These are phyloP conservation scores for Yamadazyma tumulicola DNA, from an alignment of 805 yeast genomes.

Conservation along the genomic window DNA sequence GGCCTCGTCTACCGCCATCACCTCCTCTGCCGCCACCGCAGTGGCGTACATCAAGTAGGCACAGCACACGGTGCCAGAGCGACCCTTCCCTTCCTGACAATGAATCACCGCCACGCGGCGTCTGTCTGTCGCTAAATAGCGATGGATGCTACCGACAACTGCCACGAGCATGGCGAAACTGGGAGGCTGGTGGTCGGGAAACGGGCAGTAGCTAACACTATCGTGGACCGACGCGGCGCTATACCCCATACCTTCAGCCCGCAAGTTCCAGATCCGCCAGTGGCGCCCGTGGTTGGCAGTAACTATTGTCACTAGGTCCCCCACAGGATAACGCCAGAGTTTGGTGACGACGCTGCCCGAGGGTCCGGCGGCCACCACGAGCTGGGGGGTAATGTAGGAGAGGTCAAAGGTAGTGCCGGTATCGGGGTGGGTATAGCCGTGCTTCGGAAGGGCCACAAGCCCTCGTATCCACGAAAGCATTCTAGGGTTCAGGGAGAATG, in stretches of 20 bases:
- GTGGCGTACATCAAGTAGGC: constrained; percentile 59
- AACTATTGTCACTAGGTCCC: constrained; percentile 48
- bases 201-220: constrained; percentile 47
- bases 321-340: constrained; percentile 50
- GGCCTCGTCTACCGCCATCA: constrained; percentile 44
- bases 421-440: constrained; percentile 1
- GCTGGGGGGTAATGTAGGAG: constrained; percentile 58
- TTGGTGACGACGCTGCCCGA: constrained; percentile 40
- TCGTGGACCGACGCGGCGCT: constrained; percentile 34
- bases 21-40: constrained; percentile 18
- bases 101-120: constrained; percentile 66
- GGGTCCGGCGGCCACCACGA: constrained; percentile 80
- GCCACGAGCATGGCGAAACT: constrained; percentile 50
- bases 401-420: constrained; percentile 47
- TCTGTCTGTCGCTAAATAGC: constrained; percentile 30
- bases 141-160: constrained; percentile 43
- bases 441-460: constrained; percentile 14
- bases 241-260: constrained; percentile 51
- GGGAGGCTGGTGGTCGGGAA: constrained; percentile 78
- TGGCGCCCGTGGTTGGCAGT: constrained; percentile 43
- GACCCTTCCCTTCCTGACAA: constrained; percentile 89
- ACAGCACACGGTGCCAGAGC: constrained; percentile 76
- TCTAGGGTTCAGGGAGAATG: too few relatives aligned
- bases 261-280: constrained; percentile 76
- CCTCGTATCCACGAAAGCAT: too few relatives aligned